Evolutionary conservation across 495 filamentous ascomycete species (phyloP), one percentile per base, ranked within the genome.

Genomic region (Bryoglossum gracile): DNA sequence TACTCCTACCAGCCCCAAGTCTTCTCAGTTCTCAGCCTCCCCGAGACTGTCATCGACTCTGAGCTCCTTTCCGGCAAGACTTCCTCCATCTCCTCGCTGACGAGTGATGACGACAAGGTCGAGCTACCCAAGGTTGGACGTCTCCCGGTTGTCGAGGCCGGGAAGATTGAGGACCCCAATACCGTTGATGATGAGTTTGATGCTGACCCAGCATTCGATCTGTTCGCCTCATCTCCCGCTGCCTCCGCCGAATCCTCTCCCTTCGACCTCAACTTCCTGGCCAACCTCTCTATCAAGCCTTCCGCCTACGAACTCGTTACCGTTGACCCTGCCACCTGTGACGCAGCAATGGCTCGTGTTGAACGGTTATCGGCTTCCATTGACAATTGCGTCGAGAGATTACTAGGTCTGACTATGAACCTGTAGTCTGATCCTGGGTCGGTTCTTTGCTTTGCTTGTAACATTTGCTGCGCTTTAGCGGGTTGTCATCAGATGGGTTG

Each of bases 11-110:
- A 86, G 54, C 77, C 86, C 9, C 78, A 83, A 35, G 86, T 94
- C 35, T 96, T 82, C 56, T 77, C 87, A 42, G 80, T 94, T n/a
- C 64, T 84, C 14, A 78, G 85, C 38, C 72, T 94, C 14, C 86
- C 88, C 9, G 73, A 83, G 52, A 76, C 82, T 3, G 59, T 83
- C 32, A 71, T 82, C 49, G 83, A 90, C 47, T 62, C 72, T 0
- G 70, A 73, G 36, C 56, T 71, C 34, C 68, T 92, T 6, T 81
- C 80, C 26, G 83, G 86, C 54, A 91, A 92, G 68, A 63, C 73
- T 1, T 70, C 73, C 21, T 68, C 72, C 8, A 53, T 76, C n/a
- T 48, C 48, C 16, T 65, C 71, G 8, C 48, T 76, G 3, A 57
- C 64, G 21, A 61, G 64, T 3, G 61, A 64, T 6, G 56, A 65